phyloP scores from a whole-genome alignment of 1,284 basidiomycete species.

The Leccinum variabile region DNA sequence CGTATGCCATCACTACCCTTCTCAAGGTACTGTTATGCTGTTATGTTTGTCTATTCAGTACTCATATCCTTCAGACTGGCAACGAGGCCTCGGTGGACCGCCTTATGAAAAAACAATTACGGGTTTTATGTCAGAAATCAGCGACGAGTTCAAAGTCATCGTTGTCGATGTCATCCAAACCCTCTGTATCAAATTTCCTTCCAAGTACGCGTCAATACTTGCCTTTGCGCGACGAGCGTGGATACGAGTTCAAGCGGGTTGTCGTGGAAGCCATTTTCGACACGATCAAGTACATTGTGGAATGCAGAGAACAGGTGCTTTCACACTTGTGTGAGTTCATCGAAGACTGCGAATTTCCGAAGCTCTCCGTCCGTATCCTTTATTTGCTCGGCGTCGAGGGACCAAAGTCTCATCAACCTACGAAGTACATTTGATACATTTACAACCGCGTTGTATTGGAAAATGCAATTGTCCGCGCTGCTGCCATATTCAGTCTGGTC shows the following conservation, averaged over 20 bases:
- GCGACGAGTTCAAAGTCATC: conserved; percentile 99
- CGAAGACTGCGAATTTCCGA: conserved; percentile 99
- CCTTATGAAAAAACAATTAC: conserved; percentile 97
- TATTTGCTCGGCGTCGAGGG: conserved; percentile 96
- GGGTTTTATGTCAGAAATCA: conserved; percentile 99
- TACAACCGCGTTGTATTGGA: conserved; percentile 99
- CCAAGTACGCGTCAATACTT: conserved; percentile 95
- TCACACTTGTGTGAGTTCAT: conserved; percentile 99
- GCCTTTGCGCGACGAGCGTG: conserved; percentile 95
- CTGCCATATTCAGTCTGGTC: conserved; percentile 91
- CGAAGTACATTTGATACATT: conserved; percentile 99
- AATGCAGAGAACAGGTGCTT: conserved; percentile 94
- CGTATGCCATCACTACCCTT: conserved; percentile 97
- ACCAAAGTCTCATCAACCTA: conserved; percentile 91
- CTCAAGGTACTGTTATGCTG: conserved; percentile 70
- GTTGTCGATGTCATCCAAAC: conserved; percentile 99
- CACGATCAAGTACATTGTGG: conserved; percentile 97
- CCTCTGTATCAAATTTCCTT: conserved; percentile 97
- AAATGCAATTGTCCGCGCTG: conserved; percentile 97
- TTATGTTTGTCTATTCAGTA: neutral
- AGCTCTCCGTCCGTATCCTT: conserved; percentile 95
- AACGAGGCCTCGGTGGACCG: conserved; percentile 99
- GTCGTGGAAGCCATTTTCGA: conserved; percentile 99
- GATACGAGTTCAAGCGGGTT: conserved; percentile 99
- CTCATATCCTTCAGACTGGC: conserved; percentile 64